These are phyloP conservation scores for Chlorokybus atmophyticus DNA, from an alignment of 139 green algal species.

Conservation along the genomic window DNA sequence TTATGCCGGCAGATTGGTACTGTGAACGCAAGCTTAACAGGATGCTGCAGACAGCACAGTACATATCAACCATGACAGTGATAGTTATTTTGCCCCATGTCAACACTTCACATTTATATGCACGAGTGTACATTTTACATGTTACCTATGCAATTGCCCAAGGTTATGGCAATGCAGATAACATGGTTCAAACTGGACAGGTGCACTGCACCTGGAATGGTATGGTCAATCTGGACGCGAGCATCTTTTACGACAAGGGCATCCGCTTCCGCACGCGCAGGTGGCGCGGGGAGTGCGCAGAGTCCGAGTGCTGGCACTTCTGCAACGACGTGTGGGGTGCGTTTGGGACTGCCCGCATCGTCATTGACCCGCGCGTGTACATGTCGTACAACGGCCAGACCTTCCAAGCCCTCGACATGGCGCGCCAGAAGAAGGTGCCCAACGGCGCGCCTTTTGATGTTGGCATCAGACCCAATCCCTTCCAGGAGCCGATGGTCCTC, in stretches of 20 bases:
- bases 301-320: not conserved
- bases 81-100: too few relatives aligned
- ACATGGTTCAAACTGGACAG: too few relatives aligned
- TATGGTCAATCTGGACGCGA: not conserved
- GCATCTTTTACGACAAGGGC: not conserved
- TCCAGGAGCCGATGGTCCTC: too few relatives aligned
- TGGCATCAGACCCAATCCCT: not conserved
- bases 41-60: too few relatives aligned
- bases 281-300: not conserved
- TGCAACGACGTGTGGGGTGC: not conserved
- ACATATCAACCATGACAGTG: too few relatives aligned
- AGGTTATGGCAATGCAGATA: too few relatives aligned
- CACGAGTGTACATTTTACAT: too few relatives aligned
- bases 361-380: not conserved
- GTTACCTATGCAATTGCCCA: too few relatives aligned
- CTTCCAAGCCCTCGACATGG: not conserved
- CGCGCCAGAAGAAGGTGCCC: not conserved
- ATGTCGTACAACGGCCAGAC: not conserved
- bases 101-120: too few relatives aligned
- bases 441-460: not conserved
- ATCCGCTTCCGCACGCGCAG: not conserved
- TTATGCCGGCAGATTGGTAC: too few relatives aligned
- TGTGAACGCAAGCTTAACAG: too few relatives aligned
- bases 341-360: not conserved
- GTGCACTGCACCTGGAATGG: not conserved